A percentile compares a stretch with the other conserved stretches of the same genome.
Conservation (phyloP, 2,329 filamentous ascomycete genomes). For the Talaromyces sp. region DNA sequence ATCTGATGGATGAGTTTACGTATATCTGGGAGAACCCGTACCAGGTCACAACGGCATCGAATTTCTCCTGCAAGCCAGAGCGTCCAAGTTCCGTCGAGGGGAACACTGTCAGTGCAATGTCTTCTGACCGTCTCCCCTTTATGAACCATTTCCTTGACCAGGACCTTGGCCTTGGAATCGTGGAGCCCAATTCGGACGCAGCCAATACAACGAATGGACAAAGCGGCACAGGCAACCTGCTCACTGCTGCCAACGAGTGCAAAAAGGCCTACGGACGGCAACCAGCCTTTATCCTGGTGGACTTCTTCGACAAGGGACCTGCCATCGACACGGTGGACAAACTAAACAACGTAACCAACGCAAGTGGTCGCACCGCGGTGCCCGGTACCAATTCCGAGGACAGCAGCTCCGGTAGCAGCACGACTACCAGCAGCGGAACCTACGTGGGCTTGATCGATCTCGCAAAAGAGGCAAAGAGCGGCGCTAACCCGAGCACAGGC, state of each 20-base stretch:
- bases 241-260: slow-evolving; percentile 48
- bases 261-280: slow-evolving; percentile 53
- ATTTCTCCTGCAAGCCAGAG: slow-evolving; percentile 68
- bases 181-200: slow-evolving; percentile 56
- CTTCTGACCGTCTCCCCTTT: slow-evolving; percentile 59
- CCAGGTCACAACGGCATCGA: slow-evolving; percentile 55
- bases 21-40: slow-evolving; percentile 67
- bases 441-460: slow-evolving; percentile 34
- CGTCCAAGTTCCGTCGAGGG: slow-evolving; percentile 54
- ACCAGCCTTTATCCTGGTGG: slow-evolving; percentile 71
- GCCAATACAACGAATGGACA: slow-evolving; percentile 63
- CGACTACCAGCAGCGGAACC: slow-evolving; percentile 26
- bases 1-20: slow-evolving; percentile 39
- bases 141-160: slow-evolving; percentile 77
- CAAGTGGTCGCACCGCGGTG: slow-evolving; percentile 38
- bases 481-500: slow-evolving; percentile 32
- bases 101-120: slow-evolving; percentile 45
- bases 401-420: slow-evolving; percentile 15
- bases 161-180: slow-evolving; percentile 46
- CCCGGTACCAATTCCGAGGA: slow-evolving; percentile 21
- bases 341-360: slow-evolving; percentile 54
- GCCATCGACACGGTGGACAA: slow-evolving; percentile 64
- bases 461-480: slow-evolving; percentile 30
- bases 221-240: slow-evolving; percentile 51
- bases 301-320: slow-evolving; percentile 71